Conservation (phyloP, 352 stramenopile genomes). For the Saprolegnia parasitica region DNA sequence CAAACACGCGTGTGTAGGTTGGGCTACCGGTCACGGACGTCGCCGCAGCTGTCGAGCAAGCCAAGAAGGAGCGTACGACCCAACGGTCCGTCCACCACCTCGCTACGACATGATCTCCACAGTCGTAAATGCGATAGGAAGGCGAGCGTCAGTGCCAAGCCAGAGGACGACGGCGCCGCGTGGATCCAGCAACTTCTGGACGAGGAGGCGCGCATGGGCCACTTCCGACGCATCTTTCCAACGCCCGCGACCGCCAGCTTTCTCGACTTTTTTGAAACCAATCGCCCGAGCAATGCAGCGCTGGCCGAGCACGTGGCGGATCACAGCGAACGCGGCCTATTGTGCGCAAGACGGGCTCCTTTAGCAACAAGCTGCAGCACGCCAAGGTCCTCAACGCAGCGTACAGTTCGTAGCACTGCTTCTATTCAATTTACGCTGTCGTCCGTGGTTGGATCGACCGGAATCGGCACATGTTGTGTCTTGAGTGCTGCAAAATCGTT, state of each 20-base stretch:
- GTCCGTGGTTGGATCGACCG: background rate
- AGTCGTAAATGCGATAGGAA: background rate
- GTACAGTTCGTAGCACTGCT: background rate
- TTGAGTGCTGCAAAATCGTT: background rate
- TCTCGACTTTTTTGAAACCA: slow-evolving; percentile 47
- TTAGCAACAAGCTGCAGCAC: slow-evolving; percentile 20
- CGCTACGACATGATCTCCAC: background rate
- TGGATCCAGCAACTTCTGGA: slow-evolving; percentile 44
- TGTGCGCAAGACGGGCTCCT: slow-evolving; percentile 29
- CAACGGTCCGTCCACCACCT: slow-evolving; percentile 47
- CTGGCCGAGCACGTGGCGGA: slow-evolving; percentile 47
- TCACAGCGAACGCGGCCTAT: slow-evolving; percentile 33
- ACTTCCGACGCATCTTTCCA: slow-evolving; percentile 76
- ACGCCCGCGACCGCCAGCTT: slow-evolving; percentile 55
- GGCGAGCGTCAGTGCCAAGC: background rate
- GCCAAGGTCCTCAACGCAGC: slow-evolving; percentile 1
- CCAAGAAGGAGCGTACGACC: background rate
- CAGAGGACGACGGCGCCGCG: background rate
- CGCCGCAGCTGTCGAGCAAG: background rate
- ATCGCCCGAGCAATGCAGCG: slow-evolving; percentile 51
- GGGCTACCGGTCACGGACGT: slow-evolving; percentile 15
- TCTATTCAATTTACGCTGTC: too few relatives aligned
- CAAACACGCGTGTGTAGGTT: too few relatives aligned
- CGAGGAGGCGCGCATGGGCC: slow-evolving; percentile 50
- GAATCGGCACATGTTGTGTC: background rate